Evolutionary conservation across 306 rosid species (phyloP).

Genomic region (Sphenostylis stenocarpa): DNA sequence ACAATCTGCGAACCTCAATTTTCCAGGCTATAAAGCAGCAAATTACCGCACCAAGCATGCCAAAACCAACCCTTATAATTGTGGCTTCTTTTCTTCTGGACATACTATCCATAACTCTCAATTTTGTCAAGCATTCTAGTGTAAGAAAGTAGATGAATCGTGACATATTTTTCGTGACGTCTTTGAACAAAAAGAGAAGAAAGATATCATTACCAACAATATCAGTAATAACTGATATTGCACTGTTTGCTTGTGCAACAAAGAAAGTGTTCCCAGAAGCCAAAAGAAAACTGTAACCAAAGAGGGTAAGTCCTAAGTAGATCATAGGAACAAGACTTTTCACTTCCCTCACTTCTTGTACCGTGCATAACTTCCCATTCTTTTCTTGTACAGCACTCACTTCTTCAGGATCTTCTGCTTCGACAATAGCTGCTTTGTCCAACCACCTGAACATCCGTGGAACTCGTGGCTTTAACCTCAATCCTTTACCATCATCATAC

Average conservation of each 20-base stretch:
- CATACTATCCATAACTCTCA: not conserved
- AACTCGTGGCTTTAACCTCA: not conserved
- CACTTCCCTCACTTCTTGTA: not conserved
- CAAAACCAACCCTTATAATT: not conserved
- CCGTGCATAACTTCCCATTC: not conserved
- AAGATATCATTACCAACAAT: no score
- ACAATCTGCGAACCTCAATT: not conserved
- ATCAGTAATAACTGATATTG: no score
- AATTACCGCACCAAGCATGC: slow-evolving; percentile 2
- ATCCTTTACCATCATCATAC: not conserved
- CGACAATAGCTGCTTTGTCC: not conserved
- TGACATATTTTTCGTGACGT: fast-evolving
- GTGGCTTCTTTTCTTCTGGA: not conserved
- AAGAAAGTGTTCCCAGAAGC: slow-evolving; percentile 10
- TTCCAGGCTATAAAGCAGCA: not conserved
- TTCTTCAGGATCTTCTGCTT: not conserved
- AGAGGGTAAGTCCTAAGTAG: not conserved
- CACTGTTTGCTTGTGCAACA: not conserved
- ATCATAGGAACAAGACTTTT: not conserved
- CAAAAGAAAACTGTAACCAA: not conserved
- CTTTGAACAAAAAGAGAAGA: no score
- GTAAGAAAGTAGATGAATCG: not conserved
- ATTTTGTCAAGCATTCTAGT: no score
- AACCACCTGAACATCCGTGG: not conserved
- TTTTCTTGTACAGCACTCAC: not conserved